Conservation (phyloP, 495 filamentous ascomycete genomes). For the Xylaria cubensis region DNA sequence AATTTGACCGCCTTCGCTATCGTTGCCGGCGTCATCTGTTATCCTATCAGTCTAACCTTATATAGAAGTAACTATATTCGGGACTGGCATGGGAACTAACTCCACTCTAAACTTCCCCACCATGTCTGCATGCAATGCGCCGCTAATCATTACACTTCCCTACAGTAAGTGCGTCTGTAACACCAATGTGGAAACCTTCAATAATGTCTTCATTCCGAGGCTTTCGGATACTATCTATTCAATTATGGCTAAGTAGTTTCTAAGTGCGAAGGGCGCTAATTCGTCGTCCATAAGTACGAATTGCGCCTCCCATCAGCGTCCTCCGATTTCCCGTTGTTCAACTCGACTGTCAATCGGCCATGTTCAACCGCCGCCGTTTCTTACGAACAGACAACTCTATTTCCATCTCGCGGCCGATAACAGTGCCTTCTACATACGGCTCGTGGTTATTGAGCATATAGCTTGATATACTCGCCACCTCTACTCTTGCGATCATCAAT, state of each 20-base stretch:
- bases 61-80: background rate
- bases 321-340: background rate
- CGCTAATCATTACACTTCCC: background rate
- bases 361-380: conserved; percentile 7
- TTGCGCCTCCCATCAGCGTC: background rate
- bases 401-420: background rate
- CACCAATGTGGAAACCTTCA: background rate
- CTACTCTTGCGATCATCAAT: conserved; percentile 25
- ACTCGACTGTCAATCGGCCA: background rate
- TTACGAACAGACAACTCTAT: conserved; percentile 3
- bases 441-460: background rate
- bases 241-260: too few relatives aligned
- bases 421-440: background rate
- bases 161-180: background rate
- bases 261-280: too few relatives aligned
- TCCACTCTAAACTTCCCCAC: background rate
- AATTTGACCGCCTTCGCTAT: conserved; percentile 42
- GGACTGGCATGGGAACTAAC: background rate
- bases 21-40: background rate
- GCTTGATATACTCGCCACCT: background rate
- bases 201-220: background rate
- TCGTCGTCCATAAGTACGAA: too few relatives aligned
- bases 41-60: background rate
- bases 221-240: background rate
- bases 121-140: background rate